phyloP scores from a whole-genome alignment of 2,329 filamentous ascomycete species.

The Xylariales sp. region DNA sequence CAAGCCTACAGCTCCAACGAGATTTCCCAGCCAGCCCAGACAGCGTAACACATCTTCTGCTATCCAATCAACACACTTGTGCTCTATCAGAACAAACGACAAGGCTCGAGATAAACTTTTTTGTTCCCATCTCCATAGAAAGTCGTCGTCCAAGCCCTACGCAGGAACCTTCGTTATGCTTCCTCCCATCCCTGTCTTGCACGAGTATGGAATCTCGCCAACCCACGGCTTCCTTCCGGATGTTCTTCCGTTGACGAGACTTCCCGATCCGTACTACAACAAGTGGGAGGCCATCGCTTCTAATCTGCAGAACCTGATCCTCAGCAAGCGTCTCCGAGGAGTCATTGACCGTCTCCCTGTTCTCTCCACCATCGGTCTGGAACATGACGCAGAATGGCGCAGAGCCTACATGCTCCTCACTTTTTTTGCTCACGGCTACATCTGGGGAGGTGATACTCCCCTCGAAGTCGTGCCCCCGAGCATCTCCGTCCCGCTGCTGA shows the following conservation, averaged over 20 bases:
- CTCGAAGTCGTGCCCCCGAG: conserved; percentile 73
- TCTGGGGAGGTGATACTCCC: conserved; percentile 89
- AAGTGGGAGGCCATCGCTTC: conserved; percentile 86
- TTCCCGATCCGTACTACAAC: conserved; percentile 89
- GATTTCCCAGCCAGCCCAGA: neutral
- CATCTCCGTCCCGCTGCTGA: conserved; percentile 77
- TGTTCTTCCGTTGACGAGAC: conserved; percentile 70
- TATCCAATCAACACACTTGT: no score
- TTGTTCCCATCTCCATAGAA: no score
- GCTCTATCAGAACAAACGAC: no score
- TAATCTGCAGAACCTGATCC: conserved; percentile 82
- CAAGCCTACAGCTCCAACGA: no score
- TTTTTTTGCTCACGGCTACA: conserved; percentile 76
- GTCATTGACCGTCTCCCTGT: conserved; percentile 78
- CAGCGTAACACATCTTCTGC: no score
- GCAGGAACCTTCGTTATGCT: conserved; percentile 45
- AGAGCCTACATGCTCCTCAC: conserved; percentile 65
- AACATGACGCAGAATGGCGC: conserved; percentile 85
- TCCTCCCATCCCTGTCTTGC: conserved; percentile 57
- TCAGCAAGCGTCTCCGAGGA: conserved; percentile 77
- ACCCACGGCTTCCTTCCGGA: conserved; percentile 84
- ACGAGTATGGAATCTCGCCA: conserved; percentile 76
- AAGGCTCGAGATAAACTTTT: no score
- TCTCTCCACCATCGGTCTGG: conserved; percentile 76
- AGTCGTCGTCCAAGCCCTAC: no score